Evolutionary conservation across 2,329 filamentous ascomycete genomes (phyloP).

Genomic region (Cercospora berteroae): DNA sequence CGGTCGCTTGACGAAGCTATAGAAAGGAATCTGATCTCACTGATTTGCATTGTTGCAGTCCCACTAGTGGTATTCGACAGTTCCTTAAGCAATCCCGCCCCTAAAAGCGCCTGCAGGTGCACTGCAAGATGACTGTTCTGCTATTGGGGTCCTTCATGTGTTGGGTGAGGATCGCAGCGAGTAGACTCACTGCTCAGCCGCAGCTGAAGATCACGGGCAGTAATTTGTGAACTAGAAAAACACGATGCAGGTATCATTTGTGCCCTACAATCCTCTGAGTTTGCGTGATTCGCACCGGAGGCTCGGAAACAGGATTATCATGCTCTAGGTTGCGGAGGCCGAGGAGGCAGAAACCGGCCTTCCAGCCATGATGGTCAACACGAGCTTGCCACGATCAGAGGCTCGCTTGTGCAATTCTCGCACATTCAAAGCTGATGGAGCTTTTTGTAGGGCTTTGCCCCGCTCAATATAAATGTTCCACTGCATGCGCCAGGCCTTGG

Average conservation of each 20-base stretch:
- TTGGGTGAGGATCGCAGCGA: no score
- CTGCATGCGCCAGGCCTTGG: neutral
- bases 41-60: neutral
- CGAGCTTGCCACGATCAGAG: neutral
- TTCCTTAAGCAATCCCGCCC: neutral
- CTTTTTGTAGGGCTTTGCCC: neutral
- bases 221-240: neutral
- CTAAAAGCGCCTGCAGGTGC: neutral
- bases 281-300: neutral
- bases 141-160: neutral
- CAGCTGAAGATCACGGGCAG: neutral
- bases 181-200: neutral
- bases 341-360: neutral
- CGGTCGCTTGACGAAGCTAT: conserved; percentile 30
- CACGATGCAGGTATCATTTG: neutral
- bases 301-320: neutral
- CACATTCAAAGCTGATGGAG: neutral
- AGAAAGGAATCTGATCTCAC: neutral
- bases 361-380: neutral
- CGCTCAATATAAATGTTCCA: neutral
- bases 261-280: neutral
- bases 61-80: neutral
- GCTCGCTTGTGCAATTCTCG: neutral
- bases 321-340: neutral
- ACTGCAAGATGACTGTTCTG: neutral